Evolutionary conservation across 2,329 filamentous ascomycete species (phyloP).

Genomic region (Colletotrichum orbiculare): DNA sequence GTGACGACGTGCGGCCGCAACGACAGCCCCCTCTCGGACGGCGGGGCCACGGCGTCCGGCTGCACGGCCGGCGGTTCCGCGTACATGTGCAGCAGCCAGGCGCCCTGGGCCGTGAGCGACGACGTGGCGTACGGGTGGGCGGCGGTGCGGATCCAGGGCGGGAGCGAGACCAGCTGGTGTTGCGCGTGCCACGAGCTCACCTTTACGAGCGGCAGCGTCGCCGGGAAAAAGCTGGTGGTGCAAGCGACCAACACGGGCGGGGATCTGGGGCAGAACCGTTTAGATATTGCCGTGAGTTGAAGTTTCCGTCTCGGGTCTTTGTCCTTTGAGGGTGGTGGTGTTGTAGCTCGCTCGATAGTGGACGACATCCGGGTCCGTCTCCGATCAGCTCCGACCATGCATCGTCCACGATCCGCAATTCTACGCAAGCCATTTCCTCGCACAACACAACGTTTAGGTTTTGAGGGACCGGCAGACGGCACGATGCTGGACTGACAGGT

Average conservation of each 20-base stretch:
- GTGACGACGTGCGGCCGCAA: constrained; percentile 60
- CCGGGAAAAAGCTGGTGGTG: constrained; percentile 69
- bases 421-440: no score
- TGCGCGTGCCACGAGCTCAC: constrained; percentile 70
- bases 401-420: no score
- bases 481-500: no score
- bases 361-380: no score
- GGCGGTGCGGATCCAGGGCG: constrained; percentile 58
- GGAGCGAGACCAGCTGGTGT: constrained; percentile 58
- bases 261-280: constrained; percentile 65
- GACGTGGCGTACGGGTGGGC: constrained; percentile 65
- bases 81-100: constrained; percentile 64
- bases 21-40: constrained; percentile 60
- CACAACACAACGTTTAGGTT: no score
- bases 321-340: background rate
- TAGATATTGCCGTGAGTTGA: constrained; percentile 59
- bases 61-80: constrained; percentile 58
- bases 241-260: constrained; percentile 70
- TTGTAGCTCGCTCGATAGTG: no score
- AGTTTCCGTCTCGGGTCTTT: background rate
- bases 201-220: constrained; percentile 64
- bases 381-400: no score
- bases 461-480: no score
- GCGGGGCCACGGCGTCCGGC: constrained; percentile 44
- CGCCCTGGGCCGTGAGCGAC: constrained; percentile 62